Evolutionary conservation across 2,329 filamentous ascomycete genomes (phyloP), one percentile per base, ranked within the genome.

Genomic region (Neoascochyta sp.): DNA sequence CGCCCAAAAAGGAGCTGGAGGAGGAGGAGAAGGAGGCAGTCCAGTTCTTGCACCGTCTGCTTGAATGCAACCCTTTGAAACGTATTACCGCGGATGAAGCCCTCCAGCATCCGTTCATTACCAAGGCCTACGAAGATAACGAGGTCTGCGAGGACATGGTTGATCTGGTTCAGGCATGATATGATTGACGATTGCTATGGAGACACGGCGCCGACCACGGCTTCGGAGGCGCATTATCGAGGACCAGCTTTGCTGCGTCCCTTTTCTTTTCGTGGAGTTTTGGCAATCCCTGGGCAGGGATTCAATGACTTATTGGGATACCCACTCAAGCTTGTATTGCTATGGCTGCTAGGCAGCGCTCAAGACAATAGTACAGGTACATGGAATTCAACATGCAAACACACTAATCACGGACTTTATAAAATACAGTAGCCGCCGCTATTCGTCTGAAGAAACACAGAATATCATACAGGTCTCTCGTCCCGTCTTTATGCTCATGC

Each of bases 11-110:
- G 27, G 64, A 74, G 65, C 61, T 92, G 21, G 74, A 70, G 0
- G 64, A 70, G 0, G 82, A 87, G 14, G 86, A 92, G 66, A 78
- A 76, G 49, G 68, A 83, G 37, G 86, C 86, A 0, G 71, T 90
- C 1, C 70, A 76, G 22, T 92, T 93, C 52, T 62, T 93, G 37
- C 71, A 76, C 27, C 66, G 75, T 11, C 86, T 85, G 47, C 74
- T 93, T 58, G 85, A 92, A 33, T 68, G 89, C 26, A 85, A 93
- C 53, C 85, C 86, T 0, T 68, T 68, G 15, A 80, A 76, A 59
- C 70, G 86, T 15, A 85, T 90, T 34, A 86, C 81, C 22, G 86
- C 86, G 1, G 73, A 76, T 17, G 78, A 89, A 48, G 86, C 86
- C 1, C 60, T 93, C 25, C 61, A 75, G 27, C 84, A 90, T 58